A percentile compares a stretch with the other conserved stretches of the same genome.
These are phyloP conservation scores for Cinnamomum micranthum DNA, from an alignment of 164 flowering plant species.

Conservation along the genomic window DNA sequence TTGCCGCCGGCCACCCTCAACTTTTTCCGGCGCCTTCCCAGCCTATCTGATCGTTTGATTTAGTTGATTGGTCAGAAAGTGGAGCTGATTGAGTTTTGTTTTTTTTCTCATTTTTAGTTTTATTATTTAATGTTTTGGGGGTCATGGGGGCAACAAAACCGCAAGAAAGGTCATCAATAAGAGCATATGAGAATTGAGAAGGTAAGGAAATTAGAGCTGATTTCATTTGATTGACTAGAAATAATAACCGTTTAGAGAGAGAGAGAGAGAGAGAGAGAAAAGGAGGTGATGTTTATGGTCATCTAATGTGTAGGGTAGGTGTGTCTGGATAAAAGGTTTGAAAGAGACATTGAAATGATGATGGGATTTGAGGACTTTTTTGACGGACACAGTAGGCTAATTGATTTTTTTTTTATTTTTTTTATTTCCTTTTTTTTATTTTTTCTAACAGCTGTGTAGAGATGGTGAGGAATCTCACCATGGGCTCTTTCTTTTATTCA, in stretches of 20 bases:
- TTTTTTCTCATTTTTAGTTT: no score
- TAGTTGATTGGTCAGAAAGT: constrained; percentile 19
- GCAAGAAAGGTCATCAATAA: not conserved
- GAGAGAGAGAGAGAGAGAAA: no score
- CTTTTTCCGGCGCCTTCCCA: constrained; percentile 89
- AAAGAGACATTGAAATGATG: not conserved
- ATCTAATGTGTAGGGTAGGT: not conserved
- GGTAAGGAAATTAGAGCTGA: not conserved
- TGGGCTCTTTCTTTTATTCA: no score
- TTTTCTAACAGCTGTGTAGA: no score
- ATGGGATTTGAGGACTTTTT: not conserved
- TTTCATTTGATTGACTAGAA: not conserved
- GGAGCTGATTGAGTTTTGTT: no score
- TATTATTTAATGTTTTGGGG: no score
- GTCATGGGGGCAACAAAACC: not conserved
- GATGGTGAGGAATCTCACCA: no score
- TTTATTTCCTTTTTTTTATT: rapidly evolving
- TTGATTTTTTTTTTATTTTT: not conserved
- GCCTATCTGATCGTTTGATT: constrained; percentile 80
- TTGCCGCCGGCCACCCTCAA: constrained; percentile 89
- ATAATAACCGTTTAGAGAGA: not conserved
- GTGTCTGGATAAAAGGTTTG: not conserved
- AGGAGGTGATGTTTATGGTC: not conserved
- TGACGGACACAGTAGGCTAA: not conserved
- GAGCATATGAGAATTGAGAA: not conserved